Base-by-base conservation (phyloP, 2,329 filamentous ascomycete species). In the Colletotrichum sp. region DNA sequence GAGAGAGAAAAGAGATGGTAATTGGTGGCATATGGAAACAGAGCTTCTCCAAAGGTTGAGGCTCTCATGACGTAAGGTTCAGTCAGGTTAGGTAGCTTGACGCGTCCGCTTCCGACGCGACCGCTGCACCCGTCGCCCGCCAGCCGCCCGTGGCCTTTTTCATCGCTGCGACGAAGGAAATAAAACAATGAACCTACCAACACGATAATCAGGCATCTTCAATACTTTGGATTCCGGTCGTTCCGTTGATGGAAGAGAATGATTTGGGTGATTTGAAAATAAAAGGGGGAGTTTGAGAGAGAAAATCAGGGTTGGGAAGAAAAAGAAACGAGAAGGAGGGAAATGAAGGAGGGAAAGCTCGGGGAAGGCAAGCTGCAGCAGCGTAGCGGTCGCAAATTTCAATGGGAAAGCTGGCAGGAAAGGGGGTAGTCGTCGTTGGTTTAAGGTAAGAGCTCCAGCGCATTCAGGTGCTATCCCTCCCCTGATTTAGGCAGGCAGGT, bases 191-290 rank as follows among this genome's bases (percentile, higher is more conserved):
- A 48, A 82, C 86, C 79, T 83, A 89, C 88, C 87, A 75, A 89
- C 82, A 73, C 88, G 85, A 78, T 89, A 89, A 71, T 85, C 80
- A 77, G 85, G 83, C 88, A 89, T 89, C 15, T 80, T 83, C 78
- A 71, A 16, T 34, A 43, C 18, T 55, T 38, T 48, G 21, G 13
- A 13, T 30, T 48, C 18, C 48, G 8, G 9, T 13, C 9, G 56
- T 38, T 15, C 8, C 10, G 28, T 15, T 34, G 28, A 30, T 65
- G 10, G 64, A n/a, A 21, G 28, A 21, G n/a, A 34, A 18, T 34
- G 36, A 12, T 58, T 38, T 34, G 8, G 26, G 58, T 8, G 16
- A n/a, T 61, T 60, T 30, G 15, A 34, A 32, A 32, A 12, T 55
- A 30, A 70, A 65, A 28, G 18, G 34, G 24, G 28, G 32, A 58